Evolutionary conservation across 306 rosid species (phyloP).

Genomic region (Vicia faba): DNA sequence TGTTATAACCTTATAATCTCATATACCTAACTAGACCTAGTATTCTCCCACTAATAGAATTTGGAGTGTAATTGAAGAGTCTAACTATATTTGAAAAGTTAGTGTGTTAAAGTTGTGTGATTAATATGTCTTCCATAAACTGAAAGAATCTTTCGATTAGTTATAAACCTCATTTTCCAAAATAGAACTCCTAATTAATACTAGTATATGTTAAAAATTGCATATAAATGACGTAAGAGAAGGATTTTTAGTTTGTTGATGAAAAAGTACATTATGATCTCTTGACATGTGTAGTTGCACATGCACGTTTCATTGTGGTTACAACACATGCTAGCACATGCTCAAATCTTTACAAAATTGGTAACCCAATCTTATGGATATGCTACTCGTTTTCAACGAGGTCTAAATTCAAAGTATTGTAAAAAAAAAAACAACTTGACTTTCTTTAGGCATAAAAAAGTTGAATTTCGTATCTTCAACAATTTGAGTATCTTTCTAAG

Average conservation of each 20-base stretch:
- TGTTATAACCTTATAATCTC: too few species aligned
- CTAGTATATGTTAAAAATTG: not conserved
- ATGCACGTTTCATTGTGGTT: conserved; percentile 36
- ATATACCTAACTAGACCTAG: too few species aligned
- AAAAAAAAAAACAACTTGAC: not conserved
- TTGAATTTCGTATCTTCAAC: not conserved
- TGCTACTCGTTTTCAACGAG: conserved; percentile 43
- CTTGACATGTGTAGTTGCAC: conserved; percentile 40
- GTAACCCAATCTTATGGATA: conserved; percentile 3
- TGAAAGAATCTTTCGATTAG: not conserved
- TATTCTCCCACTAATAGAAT: too few species aligned
- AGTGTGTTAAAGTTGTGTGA: not conserved
- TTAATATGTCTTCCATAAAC: not conserved
- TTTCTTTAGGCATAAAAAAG: not conserved
- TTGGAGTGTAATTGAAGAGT: too few species aligned
- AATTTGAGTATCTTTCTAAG: not conserved
- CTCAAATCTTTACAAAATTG: conserved; percentile 16
- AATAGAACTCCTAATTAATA: not conserved
- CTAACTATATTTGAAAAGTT: too few species aligned
- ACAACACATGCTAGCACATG: conserved; percentile 42
- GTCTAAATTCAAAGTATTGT: not conserved
- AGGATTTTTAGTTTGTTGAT: conserved; percentile 21
- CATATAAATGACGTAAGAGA: conserved; percentile 24
- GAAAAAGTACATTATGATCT: conserved; percentile 24
- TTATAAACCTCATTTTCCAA: not conserved